A percentile compares a stretch with the other conserved stretches of the same genome.
These are phyloP conservation scores for Curvularia lunata DNA, from an alignment of 2,329 filamentous ascomycete genomes.

Conservation along the genomic window DNA sequence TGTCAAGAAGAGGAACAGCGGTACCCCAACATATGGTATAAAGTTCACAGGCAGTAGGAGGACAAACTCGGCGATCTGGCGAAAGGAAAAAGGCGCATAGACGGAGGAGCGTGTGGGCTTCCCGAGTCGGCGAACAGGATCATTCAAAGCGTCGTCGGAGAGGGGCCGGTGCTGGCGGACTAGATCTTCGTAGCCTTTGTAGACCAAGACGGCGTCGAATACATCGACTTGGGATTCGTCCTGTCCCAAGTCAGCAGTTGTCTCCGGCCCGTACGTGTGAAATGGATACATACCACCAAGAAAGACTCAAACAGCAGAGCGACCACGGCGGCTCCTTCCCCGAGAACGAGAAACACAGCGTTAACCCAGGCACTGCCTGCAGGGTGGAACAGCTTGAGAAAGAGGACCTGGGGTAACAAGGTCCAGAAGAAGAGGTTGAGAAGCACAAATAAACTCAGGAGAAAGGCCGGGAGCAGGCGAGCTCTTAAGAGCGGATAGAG, in stretches of 20 bases:
- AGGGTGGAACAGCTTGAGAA: conserved; percentile 88
- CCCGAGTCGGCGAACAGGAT: conserved; percentile 79
- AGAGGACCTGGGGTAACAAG: conserved; percentile 86
- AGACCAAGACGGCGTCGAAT: conserved; percentile 79
- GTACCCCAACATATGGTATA: conserved; percentile 80
- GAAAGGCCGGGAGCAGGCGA: conserved; percentile 77
- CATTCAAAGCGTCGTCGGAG: conserved; percentile 69
- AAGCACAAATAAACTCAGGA: conserved; percentile 84
- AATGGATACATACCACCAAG: conserved; percentile 47
- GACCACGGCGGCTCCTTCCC: conserved; percentile 67
- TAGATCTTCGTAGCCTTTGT: conserved; percentile 70
- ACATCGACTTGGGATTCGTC: conserved; percentile 79
- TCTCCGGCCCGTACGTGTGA: neutral
- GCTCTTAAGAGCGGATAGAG: conserved; percentile 82
- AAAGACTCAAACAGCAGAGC: conserved; percentile 62
- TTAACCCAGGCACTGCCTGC: conserved; percentile 83
- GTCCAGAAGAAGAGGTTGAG: conserved; percentile 85
- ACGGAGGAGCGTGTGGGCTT: conserved; percentile 77
- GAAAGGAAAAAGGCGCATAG: conserved; percentile 86
- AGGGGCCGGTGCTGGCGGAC: conserved; percentile 58
- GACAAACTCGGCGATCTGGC: conserved; percentile 88
- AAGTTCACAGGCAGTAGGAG: conserved; percentile 75
- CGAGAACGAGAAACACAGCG: conserved; percentile 81
- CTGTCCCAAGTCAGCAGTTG: conserved; percentile 15
- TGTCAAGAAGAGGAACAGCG: conserved; percentile 85